Conservation (phyloP, 2,329 filamentous ascomycete genomes). For the Ophidiomyces ophidiicola region DNA sequence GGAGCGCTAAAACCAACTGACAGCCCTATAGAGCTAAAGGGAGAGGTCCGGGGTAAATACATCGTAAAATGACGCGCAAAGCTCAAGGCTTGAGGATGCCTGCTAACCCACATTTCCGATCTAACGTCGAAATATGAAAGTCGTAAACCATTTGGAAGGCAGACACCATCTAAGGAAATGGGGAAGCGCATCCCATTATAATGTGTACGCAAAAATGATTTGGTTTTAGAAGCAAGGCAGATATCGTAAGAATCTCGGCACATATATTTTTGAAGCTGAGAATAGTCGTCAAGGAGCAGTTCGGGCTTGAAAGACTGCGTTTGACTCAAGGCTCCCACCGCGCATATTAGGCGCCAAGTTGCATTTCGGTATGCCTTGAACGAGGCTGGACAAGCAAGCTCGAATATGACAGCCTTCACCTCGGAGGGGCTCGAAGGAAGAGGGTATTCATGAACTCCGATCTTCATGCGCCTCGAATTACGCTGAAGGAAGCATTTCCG, state of each 20-base stretch:
- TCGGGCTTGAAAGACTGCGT: slow-evolving; percentile 15
- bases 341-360: slow-evolving; percentile 40
- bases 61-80: slow-evolving; percentile 38
- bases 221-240: slow-evolving; percentile 36
- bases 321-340: slow-evolving; percentile 23
- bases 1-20: slow-evolving; percentile 28
- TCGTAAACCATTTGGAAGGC: slow-evolving; percentile 36
- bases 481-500: slow-evolving; percentile 34
- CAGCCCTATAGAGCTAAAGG: slow-evolving; percentile 26
- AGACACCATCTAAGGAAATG: slow-evolving; percentile 32
- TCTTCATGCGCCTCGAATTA: slow-evolving; percentile 30
- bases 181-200: slow-evolving; percentile 35
- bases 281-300: slow-evolving; percentile 25
- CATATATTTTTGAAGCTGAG: slow-evolving; percentile 22
- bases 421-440: slow-evolving; percentile 30
- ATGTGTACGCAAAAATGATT: slow-evolving; percentile 40
- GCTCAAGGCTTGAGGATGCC: slow-evolving; percentile 23
- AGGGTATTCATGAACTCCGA: slow-evolving; percentile 40
- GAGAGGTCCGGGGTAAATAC: slow-evolving; percentile 27
- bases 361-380: slow-evolving; percentile 42
- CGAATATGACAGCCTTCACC: slow-evolving; percentile 41
- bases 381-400: slow-evolving; percentile 36
- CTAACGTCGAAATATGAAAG: slow-evolving; percentile 39
- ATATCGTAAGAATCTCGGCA: slow-evolving; percentile 17
- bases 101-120: slow-evolving; percentile 30